phyloP scores from a whole-genome alignment of 1,284 basidiomycete species.

The Moesziomyces parantarcticus region DNA sequence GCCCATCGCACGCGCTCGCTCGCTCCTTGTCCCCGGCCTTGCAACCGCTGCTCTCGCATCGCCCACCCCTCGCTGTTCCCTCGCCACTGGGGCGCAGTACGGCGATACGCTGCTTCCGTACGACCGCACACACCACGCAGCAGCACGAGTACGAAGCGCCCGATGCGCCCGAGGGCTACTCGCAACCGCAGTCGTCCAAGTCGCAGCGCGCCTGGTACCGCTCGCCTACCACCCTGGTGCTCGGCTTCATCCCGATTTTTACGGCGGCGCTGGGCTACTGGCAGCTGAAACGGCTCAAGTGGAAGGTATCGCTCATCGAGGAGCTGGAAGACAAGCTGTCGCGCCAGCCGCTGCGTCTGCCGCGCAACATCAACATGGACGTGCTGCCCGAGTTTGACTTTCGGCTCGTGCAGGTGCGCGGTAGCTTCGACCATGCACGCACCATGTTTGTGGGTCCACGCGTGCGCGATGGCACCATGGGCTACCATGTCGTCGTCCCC shows the following conservation, averaged over 20 bases:
- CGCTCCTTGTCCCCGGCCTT: background rate
- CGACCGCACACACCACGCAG: background rate
- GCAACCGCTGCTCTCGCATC: too few species aligned
- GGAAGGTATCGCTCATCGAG: conserved; percentile 94
- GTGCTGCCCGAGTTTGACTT: conserved; percentile 59
- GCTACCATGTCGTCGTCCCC: conserved; percentile 87
- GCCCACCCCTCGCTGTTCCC: too few species aligned
- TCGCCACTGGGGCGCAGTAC: too few species aligned
- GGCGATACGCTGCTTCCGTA: background rate
- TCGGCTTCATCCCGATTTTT: conserved; percentile 88
- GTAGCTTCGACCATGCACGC: conserved; percentile 72
- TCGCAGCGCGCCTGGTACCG: conserved; percentile 52
- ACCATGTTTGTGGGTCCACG: conserved; percentile 87
- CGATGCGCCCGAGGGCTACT: conserved; percentile 37
- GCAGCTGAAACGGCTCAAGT: conserved; percentile 89
- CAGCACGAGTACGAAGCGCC: conserved; percentile 5
- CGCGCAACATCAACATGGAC: conserved; percentile 78
- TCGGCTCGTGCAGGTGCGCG: conserved; percentile 54
- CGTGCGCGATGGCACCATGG: conserved; percentile 85
- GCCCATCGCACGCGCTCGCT: conserved; percentile 9
- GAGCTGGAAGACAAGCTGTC: conserved; percentile 91
- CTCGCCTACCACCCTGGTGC: conserved; percentile 71
- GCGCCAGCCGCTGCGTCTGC: conserved; percentile 81
- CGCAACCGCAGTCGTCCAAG: conserved; percentile 15
- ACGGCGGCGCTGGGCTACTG: conserved; percentile 92